Evolutionary conservation across 495 filamentous ascomycete genomes (phyloP).

Genomic region (Neurospora sp.): DNA sequence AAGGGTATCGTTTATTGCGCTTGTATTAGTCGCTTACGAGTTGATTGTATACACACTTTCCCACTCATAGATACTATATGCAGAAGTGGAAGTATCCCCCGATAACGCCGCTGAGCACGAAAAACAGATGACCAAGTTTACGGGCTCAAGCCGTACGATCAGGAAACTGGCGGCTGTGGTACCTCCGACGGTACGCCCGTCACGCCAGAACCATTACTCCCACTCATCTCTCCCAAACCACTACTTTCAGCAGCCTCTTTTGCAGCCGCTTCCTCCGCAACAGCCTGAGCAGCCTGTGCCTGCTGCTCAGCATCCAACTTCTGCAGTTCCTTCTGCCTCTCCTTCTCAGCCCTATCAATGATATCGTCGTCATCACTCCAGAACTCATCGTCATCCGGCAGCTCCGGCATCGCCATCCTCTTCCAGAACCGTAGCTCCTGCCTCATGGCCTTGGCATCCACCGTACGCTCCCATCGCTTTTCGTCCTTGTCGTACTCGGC

Average conservation of each 20-base stretch:
- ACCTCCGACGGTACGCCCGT: neutral
- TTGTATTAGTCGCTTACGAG: no score
- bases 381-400: constrained; percentile 39
- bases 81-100: no score
- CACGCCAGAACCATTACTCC: neutral
- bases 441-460: constrained; percentile 30
- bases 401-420: constrained; percentile 41
- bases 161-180: neutral
- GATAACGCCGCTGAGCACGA: no score
- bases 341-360: constrained; percentile 42
- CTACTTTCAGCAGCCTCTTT: neutral
- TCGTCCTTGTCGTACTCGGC: constrained; percentile 37
- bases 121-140: no score
- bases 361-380: constrained; percentile 49
- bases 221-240: neutral
- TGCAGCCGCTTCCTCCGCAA: constrained; percentile 6
- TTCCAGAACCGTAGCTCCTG: constrained; percentile 48
- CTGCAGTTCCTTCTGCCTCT: constrained; percentile 29
- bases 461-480: constrained; percentile 33
- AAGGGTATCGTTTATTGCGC: no score
- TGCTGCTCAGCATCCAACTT: constrained; percentile 28
- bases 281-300: constrained; percentile 15
- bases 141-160: no score
- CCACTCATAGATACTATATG: no score
- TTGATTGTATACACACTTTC: no score